phyloP scores from a whole-genome alignment of 2,329 filamentous ascomycete species.

The Mariannaea elegans region DNA sequence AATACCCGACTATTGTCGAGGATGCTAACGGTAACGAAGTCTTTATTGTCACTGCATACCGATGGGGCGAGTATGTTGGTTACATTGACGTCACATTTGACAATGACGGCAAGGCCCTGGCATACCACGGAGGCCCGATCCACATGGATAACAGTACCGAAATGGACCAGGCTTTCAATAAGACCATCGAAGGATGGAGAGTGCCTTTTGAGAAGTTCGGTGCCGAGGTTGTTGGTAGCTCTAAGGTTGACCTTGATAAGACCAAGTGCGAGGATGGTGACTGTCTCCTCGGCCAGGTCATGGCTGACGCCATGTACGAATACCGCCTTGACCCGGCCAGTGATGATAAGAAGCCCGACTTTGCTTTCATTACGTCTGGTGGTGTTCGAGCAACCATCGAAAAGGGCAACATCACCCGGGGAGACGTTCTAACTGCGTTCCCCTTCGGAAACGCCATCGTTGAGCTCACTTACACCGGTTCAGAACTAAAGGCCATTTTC shows the following conservation, averaged over 20 bases:
- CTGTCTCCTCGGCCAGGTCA: slow-evolving; percentile 65
- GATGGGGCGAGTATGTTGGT: slow-evolving; percentile 74
- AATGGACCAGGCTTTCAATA: slow-evolving; percentile 65
- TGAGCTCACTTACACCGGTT: slow-evolving; percentile 62
- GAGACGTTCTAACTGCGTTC: slow-evolving; percentile 70
- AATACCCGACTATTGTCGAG: slow-evolving; percentile 70
- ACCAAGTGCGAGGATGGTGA: slow-evolving; percentile 65
- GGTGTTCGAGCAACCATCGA: slow-evolving; percentile 72
- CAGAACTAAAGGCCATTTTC: slow-evolving; percentile 64
- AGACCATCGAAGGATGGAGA: slow-evolving; percentile 66
- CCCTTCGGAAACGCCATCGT: slow-evolving; percentile 73
- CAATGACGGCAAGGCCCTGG: slow-evolving; percentile 65
- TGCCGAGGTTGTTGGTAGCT: slow-evolving; percentile 63
- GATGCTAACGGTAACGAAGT: slow-evolving; percentile 72
- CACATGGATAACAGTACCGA: slow-evolving; percentile 69
- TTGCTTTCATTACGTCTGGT: slow-evolving; percentile 71
- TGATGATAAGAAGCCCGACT: slow-evolving; percentile 52
- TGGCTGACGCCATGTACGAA: slow-evolving; percentile 67
- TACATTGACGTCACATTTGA: slow-evolving; percentile 74
- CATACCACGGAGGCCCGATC: slow-evolving; percentile 70
- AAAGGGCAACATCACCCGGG: slow-evolving; percentile 67
- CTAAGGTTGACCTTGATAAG: slow-evolving; percentile 66
- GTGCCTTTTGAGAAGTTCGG: slow-evolving; percentile 69
- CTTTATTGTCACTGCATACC: slow-evolving; percentile 73
- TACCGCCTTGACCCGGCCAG: slow-evolving; percentile 62